Evolutionary conservation across 2,329 filamentous ascomycete species (phyloP), one percentile per base, ranked within the genome.

Genomic region (Trichoderma sp.): DNA sequence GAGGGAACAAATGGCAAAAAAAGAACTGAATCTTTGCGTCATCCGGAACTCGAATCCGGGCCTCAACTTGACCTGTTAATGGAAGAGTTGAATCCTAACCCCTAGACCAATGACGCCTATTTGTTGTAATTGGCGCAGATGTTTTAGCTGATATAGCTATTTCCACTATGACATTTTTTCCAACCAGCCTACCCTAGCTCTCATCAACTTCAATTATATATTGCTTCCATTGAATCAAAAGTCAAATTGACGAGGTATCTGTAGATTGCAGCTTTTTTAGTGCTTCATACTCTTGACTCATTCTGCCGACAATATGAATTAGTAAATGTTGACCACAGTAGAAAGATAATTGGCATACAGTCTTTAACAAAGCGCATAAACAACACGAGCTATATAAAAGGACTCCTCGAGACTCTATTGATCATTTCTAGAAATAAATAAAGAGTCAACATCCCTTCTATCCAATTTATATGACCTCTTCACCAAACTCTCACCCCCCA

Each of bases 1-100:
- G n/a, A 24, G 2, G 1, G 2, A 24, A 65, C 29, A 43, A 19
- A 43, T 27, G 43, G 1, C 1, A 2, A 21, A 72, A 73, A 73
- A 70, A 68, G 63, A 70, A 33, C 8, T 11, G 33, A 8, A 11
- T 10, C 8, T 11, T 3, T 33, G 72, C 72, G 72, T 74, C 72
- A 72, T 74, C 72, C 72, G 72, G 72, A 74, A 74, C 71, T 74
- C 72, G 72, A 74, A 74, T 74, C 72, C 72, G 72, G 71, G 73
- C 74, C 72, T 74, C 72, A 74, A 74, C 72, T 74, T 74, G 73
- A 52, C 68, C 24, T 69, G 57, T 53, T 14, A 63, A 69, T 69
- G 72, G 72, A 74, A 74, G 72, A 74, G 72, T 74, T 74, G 72
- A 74, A 74, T 74, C 72, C 72, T 74, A 74, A 74, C 72, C 72